Evolutionary conservation across 768 basidiomycete genomes (phyloP).

Genomic region (Rhizopogon vulgaris): DNA sequence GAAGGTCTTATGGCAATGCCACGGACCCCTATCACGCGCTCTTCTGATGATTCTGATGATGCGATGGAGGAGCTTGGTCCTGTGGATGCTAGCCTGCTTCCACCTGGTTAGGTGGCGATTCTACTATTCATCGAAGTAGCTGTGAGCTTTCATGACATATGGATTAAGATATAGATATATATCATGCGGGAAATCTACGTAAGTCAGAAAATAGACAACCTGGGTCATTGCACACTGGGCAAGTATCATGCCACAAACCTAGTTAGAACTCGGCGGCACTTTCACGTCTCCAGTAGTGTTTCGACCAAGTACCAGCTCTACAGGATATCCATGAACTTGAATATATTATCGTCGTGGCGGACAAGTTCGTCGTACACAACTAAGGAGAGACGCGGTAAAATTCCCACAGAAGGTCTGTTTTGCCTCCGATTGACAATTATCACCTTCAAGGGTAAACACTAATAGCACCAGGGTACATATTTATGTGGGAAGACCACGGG

Average conservation of each 20-base stretch:
- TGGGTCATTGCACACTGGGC: neutral
- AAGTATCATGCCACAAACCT: too few species aligned
- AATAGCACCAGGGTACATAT: too few species aligned
- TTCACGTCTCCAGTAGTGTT: too few species aligned
- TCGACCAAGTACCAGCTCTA: too few species aligned
- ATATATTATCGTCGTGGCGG: neutral
- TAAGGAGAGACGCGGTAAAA: too few species aligned
- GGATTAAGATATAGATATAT: neutral
- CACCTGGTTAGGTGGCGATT: conserved; percentile 66
- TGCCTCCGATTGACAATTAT: too few species aligned
- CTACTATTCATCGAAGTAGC: neutral
- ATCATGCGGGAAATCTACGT: neutral
- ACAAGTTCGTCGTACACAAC: neutral
- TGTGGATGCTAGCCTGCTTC: conserved; percentile 90
- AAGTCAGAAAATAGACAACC: neutral
- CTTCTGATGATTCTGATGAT: conserved; percentile 53
- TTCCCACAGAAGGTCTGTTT: too few species aligned
- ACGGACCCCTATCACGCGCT: conserved; percentile 75
- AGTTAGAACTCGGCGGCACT: too few species aligned
- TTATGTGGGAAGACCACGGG: too few species aligned
- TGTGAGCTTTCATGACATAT: neutral
- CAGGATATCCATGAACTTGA: too few species aligned
- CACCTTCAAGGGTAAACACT: too few species aligned
- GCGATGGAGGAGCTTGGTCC: conserved; percentile 42
- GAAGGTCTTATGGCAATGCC: conserved; percentile 98